Evolutionary conservation across 768 basidiomycete genomes (phyloP), one percentile per base, ranked within the genome.

Genomic region (Ramaria sp.): DNA sequence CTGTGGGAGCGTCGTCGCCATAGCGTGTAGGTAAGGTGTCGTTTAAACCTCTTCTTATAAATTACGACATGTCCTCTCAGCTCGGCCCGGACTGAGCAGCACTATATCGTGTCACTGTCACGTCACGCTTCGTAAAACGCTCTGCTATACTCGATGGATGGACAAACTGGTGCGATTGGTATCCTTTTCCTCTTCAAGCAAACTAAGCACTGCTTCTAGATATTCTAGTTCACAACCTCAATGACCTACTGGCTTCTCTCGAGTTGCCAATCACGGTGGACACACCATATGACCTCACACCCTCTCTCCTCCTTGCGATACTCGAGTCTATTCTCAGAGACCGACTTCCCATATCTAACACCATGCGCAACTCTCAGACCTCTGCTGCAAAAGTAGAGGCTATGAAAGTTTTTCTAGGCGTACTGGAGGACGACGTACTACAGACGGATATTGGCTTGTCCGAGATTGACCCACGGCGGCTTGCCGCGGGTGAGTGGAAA

Each of bases 341-440:
- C 5, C 77, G 80, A 24, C 76, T 88, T 8, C 78, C 79, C 2
- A 69, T 80, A 10, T 52, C 69, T 42, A 62, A 18, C 30, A 47
- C 64, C 18, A 63, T 69, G 24, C 68, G 74, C 57, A 59, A 69
- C 51, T 68, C 72, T 36, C 65, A 71, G 61, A 69, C 65, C 50
- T 41, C 56, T 55, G 54, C 55, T 1, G 69, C 71, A 7, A 80
- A 80, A 60, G 65, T 85, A 0, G 77, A 83, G 45, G 78, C 77
- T 30, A 82, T 84, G 73, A 86, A 88, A 61, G 71, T 88, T 3
- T 83, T 90, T 53, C 72, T 89, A 6, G 86, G 86, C 1, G 77
- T 87, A 5, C 71, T 89, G 5, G 82, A 85, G 57, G 75, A 70
- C 28, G 85, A 88, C 57, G 66, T 88, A 34, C 62, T 88, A 13